Evolutionary conservation across 1,284 basidiomycete species (phyloP).

Genomic region (Cryptococcus neoformans): DNA sequence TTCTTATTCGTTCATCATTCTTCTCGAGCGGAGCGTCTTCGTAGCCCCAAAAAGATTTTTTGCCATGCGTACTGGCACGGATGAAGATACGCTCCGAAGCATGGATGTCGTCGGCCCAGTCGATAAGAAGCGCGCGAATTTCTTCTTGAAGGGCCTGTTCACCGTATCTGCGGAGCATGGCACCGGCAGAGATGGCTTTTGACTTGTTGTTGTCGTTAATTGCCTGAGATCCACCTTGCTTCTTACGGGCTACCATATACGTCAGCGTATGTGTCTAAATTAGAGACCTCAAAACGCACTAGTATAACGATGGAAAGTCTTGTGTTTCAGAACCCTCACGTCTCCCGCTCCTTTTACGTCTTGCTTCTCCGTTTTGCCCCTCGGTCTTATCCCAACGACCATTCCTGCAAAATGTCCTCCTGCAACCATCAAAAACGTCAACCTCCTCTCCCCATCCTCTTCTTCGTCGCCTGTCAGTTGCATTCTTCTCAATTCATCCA

Average conservation of each 20-base stretch:
- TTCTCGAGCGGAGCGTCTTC: slow-evolving; percentile 64
- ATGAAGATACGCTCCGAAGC: slow-evolving; percentile 84
- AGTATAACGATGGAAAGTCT: slow-evolving; percentile 98
- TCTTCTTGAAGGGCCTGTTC: slow-evolving; percentile 93
- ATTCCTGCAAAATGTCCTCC: slow-evolving; percentile 97
- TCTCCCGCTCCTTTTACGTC: slow-evolving; percentile 54
- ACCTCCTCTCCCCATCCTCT: slow-evolving; percentile 66
- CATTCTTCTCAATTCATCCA: slow-evolving; percentile 76
- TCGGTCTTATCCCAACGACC: slow-evolving; percentile 60
- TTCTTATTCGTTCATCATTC: slow-evolving; percentile 72
- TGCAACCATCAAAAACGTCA: slow-evolving; percentile 94
- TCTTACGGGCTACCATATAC: slow-evolving; percentile 69
- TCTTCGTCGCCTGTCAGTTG: slow-evolving; percentile 56
- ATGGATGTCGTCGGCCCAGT: slow-evolving; percentile 80
- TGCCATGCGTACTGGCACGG: slow-evolving; percentile 77
- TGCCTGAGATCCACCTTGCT: slow-evolving; percentile 95
- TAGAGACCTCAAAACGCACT: slow-evolving; percentile 56
- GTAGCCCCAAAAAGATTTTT: slow-evolving; percentile 74
- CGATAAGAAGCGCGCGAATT: slow-evolving; percentile 70
- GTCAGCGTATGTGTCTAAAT: slow-evolving; percentile 2
- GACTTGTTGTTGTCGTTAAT: slow-evolving; percentile 91
- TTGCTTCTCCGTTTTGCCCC: slow-evolving; percentile 58
- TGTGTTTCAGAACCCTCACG: slow-evolving; percentile 79
- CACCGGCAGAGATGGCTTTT: slow-evolving; percentile 91
- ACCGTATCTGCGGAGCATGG: slow-evolving; percentile 89